Evolutionary conservation across 495 filamentous ascomycete genomes (phyloP).

Genomic region (Penicillium desertorum): DNA sequence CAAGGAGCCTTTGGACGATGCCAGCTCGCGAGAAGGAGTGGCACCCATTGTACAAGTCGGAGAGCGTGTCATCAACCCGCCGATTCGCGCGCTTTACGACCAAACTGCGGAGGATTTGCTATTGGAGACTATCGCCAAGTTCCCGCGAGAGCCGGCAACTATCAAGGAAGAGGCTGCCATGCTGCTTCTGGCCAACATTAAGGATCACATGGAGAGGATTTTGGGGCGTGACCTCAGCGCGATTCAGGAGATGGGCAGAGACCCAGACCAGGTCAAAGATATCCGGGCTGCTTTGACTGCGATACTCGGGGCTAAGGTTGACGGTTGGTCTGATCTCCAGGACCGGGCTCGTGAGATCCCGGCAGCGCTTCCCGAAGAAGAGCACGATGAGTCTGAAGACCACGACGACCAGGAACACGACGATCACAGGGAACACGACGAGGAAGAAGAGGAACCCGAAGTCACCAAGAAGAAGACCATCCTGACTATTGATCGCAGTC

Average conservation of each 20-base stretch:
- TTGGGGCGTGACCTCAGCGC: slow-evolving; percentile 46
- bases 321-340: slow-evolving; percentile 49
- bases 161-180: slow-evolving; percentile 53
- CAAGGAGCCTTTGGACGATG: slow-evolving; percentile 43
- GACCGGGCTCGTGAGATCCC: slow-evolving; percentile 44
- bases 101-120: slow-evolving; percentile 50
- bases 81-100: slow-evolving; percentile 47
- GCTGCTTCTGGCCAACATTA: slow-evolving; percentile 51
- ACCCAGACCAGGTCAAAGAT: slow-evolving; percentile 50
- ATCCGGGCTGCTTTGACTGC: slow-evolving; percentile 48
- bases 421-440: not conserved
- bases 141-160: slow-evolving; percentile 47
- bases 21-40: slow-evolving; percentile 39
- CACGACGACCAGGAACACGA: slow-evolving; percentile 1
- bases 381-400: slow-evolving; percentile 12
- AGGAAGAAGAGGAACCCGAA: slow-evolving; percentile 25
- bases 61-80: slow-evolving; percentile 47
- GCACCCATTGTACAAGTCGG: slow-evolving; percentile 48
- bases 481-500: slow-evolving; percentile 46
- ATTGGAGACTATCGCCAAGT: slow-evolving; percentile 49
- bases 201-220: slow-evolving; percentile 53
- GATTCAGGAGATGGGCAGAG: slow-evolving; percentile 51
- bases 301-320: slow-evolving; percentile 49
- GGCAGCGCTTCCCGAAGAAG: slow-evolving; percentile 42
- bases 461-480: slow-evolving; percentile 45